Conservation (phyloP, 1,284 basidiomycete genomes). For the Ganoderma resinaceum region DNA sequence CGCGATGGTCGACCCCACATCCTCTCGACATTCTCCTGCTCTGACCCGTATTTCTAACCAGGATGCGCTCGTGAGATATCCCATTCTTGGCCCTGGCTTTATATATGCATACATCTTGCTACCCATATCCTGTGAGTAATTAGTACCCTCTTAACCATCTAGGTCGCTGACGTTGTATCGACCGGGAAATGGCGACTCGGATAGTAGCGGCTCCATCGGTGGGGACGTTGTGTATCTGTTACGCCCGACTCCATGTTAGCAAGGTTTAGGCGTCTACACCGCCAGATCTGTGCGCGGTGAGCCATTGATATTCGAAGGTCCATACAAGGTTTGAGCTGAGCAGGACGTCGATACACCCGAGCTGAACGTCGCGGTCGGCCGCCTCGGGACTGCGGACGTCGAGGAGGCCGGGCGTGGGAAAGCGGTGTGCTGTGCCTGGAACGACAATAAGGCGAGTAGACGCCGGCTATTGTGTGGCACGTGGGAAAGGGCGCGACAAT, state of each 20-base stretch:
- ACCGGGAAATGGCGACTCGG: too few species aligned
- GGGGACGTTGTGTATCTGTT: not conserved
- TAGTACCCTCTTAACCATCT: too few species aligned
- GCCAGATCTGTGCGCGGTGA: not conserved
- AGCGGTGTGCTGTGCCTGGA: slow-evolving; percentile 17
- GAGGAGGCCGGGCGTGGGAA: slow-evolving; percentile 23
- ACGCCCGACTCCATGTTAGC: not conserved
- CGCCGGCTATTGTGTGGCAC: slow-evolving; percentile 30
- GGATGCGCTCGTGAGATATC: not conserved
- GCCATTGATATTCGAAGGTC: not conserved
- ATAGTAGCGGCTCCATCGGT: too few species aligned
- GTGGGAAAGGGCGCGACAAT: slow-evolving; percentile 29
- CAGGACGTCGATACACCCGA: not conserved
- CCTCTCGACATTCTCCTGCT: not conserved
- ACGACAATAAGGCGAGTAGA: slow-evolving; percentile 23
- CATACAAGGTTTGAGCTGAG: not conserved
- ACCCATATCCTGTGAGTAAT: not conserved
- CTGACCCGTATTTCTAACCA: too few species aligned
- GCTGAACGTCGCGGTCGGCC: not conserved
- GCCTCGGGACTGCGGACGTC: slow-evolving; percentile 1
- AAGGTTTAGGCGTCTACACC: not conserved
- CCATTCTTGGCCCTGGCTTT: not conserved
- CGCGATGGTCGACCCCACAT: not conserved
- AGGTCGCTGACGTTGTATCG: too few species aligned
- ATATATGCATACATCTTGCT: not conserved